Base-by-base conservation (phyloP, 148 eudicot species). In the Chenopodium berlandieri region DNA sequence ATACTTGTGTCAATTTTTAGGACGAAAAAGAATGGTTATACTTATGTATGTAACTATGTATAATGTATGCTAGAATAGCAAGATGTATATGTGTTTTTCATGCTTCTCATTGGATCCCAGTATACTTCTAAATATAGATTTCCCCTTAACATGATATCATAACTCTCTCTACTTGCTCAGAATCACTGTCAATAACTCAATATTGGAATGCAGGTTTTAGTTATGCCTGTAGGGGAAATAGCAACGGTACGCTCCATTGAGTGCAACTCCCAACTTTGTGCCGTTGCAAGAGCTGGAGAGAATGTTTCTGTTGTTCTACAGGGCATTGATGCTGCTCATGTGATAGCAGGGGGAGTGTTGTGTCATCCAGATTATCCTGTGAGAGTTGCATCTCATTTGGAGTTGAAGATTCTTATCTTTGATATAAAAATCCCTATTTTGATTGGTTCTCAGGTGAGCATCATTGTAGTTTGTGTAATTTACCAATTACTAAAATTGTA, bases 361-460 rank as follows among this genome's bases (percentile, higher is more conserved):
- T 96, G 99, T 76, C 99, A 96, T 84, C 99, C 98, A 7, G 94
- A 94, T 87, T 96, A 83, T 89, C 98, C 99, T 11, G 91, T 96
- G 65, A 82, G 87, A 83, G 90, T 92, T 72, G 87, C 98, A 69
- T 88, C 90, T 68, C 92, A 76, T 80, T 88, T 96, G 86, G 98
- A 94, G 86, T 86, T 96, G 60, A 96, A 94, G 86, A 84, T 96
- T 86, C 90, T 96, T 54, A 87, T 90, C 68, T 85, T 96, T 87
- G 98, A 96, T 73, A 85, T 85, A 71, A 78, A 90, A 78, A 88
- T 86, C 47, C 99, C 99, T 6, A 90, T 96, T 48, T 81, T 96
- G 64, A 87, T 88, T 50, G 99, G 99, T 72, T 96, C 95, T 75
- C 98, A 92, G 86, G 99, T 96, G 79, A 79, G 78, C 47, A 75